Conservation (phyloP, 2,329 filamentous ascomycete genomes). For the Calonectria pauciramosa region DNA sequence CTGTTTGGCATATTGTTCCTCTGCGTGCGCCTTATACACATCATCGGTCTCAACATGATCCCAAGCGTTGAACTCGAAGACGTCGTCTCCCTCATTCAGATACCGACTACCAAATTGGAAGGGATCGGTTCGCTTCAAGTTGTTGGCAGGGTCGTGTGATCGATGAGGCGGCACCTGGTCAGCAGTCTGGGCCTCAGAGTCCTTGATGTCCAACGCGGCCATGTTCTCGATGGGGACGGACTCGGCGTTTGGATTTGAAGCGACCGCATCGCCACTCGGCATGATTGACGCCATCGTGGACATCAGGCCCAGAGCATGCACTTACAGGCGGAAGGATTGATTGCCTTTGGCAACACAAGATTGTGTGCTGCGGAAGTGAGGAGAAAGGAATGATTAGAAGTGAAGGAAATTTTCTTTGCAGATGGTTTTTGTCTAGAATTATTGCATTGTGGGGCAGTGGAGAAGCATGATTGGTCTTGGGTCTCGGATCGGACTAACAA, state of each 20-base stretch:
- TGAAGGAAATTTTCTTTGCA: conserved; percentile 38
- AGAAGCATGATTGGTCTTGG: background rate
- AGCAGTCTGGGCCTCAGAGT: conserved; percentile 33
- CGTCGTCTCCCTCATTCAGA: conserved; percentile 86
- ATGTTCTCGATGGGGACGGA: conserved; percentile 40
- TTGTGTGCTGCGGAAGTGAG: conserved; percentile 35
- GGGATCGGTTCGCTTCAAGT: conserved; percentile 89
- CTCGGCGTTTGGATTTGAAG: conserved; percentile 34
- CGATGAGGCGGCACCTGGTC: conserved; percentile 68
- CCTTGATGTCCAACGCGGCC: conserved; percentile 45
- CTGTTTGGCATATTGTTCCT: conserved; percentile 88
- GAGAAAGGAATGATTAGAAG: conserved; percentile 34
- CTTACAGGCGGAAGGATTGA: conserved; percentile 39
- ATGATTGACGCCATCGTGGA: conserved; percentile 42
- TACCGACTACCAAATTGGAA: conserved; percentile 96
- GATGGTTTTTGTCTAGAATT: conserved; percentile 41
- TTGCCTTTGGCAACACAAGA: conserved; percentile 36
- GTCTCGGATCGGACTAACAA: conserved; percentile 19
- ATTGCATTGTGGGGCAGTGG: conserved; percentile 24
- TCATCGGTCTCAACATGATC: conserved; percentile 97
- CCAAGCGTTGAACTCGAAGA: conserved; percentile 99
- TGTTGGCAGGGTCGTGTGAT: conserved; percentile 79
- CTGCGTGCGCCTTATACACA: conserved; percentile 86
- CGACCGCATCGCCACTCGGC: conserved; percentile 39
- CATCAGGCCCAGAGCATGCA: conserved; percentile 39